These are phyloP conservation scores for Plasmodium coatneyi DNA, from an alignment of 169 alveolate species.

Conservation along the genomic window DNA sequence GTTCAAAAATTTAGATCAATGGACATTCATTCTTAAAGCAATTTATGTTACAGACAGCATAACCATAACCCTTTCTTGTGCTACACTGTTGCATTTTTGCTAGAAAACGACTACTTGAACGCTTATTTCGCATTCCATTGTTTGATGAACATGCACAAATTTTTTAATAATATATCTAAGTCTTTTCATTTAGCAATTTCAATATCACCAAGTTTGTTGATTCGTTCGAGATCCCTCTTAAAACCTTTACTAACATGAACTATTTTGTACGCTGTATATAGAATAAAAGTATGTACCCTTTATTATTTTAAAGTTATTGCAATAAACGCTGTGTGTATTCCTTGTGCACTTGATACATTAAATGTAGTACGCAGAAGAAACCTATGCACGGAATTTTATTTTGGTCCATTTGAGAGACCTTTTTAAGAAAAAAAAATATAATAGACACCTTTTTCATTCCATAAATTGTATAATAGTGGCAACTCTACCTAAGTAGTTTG, in stretches of 20 bases:
- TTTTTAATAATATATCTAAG: background rate
- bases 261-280: background rate
- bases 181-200: conserved; percentile 1
- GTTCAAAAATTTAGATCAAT: background rate
- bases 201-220: background rate
- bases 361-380: background rate
- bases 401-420: background rate
- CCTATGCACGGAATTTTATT: background rate
- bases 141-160: background rate
- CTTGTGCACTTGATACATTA: background rate
- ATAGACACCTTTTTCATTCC: background rate
- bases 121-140: background rate
- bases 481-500: background rate
- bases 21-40: background rate
- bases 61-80: background rate
- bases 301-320: background rate
- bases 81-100: background rate
- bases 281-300: background rate
- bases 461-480: background rate
- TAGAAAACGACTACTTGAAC: background rate
- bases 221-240: background rate
- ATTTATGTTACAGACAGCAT: background rate
- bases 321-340: background rate
- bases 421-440: background rate
- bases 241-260: background rate